Conservation (phyloP, 208 protist genomes). For the Zelonia costaricensis region DNA sequence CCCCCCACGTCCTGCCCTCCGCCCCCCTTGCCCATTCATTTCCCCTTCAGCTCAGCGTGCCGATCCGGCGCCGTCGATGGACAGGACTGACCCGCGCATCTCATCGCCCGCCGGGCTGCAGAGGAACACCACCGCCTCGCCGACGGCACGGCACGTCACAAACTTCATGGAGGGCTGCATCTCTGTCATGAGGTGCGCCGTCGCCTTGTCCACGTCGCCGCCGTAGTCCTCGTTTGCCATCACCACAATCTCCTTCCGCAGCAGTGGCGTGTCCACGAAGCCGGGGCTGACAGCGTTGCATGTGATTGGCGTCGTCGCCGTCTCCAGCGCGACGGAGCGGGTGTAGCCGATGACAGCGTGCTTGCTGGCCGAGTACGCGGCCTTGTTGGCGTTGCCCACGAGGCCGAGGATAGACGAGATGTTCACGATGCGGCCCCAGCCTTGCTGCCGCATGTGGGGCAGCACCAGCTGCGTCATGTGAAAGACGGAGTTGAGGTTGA, state of each 20-base stretch:
- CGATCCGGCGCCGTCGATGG: conserved; percentile 42
- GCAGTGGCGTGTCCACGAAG: conserved; percentile 43
- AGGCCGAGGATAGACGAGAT: conserved; percentile 46
- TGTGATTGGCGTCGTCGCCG: conserved; percentile 36
- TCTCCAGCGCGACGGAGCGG: conserved; percentile 52
- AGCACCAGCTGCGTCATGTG: conserved; percentile 38
- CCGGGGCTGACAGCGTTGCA: conserved; percentile 52
- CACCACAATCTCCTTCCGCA: conserved; percentile 39
- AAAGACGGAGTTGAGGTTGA: conserved; percentile 45
- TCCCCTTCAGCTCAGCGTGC: conserved; percentile 5
- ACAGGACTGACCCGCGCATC: conserved; percentile 32
- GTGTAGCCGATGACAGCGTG: conserved; percentile 60
- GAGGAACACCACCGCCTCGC: conserved; percentile 43
- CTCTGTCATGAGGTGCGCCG: conserved; percentile 25
- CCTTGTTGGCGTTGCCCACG: conserved; percentile 42
- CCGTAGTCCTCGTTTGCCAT: conserved; percentile 20
- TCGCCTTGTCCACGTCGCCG: conserved; percentile 29
- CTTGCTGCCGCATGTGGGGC: conserved; percentile 35
- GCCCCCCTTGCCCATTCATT: no score
- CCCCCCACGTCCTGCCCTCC: no score
- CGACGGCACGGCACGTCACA: conserved; percentile 33
- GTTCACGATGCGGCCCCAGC: conserved; percentile 53
- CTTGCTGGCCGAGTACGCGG: conserved; percentile 54
- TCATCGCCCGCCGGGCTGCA: conserved; percentile 23
- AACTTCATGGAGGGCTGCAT: conserved; percentile 38